Conservation (phyloP, 2,329 filamentous ascomycete genomes). For the Chalara sp. region DNA sequence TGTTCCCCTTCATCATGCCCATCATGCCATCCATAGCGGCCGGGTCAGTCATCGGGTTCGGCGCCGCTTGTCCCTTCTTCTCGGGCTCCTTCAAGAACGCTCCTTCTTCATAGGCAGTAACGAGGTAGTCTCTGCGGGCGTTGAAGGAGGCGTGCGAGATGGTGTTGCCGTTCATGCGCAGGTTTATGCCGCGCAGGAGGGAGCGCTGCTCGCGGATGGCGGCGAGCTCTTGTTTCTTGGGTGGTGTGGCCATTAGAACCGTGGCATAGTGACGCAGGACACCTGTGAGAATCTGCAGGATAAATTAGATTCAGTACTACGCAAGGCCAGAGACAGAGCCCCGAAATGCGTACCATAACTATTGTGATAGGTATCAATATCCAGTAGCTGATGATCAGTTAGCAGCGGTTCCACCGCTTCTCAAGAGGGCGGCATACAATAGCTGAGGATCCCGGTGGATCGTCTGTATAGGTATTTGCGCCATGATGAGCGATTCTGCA, state of each 20-base stretch:
- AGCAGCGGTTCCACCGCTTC: slow-evolving; percentile 16
- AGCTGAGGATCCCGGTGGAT: slow-evolving; percentile 98
- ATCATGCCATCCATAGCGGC: slow-evolving; percentile 99
- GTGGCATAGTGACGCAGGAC: slow-evolving; percentile 94
- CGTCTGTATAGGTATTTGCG: slow-evolving; percentile 80
- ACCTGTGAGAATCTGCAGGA: slow-evolving; percentile 72
- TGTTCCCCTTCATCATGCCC: slow-evolving; percentile 99
- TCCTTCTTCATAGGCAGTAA: slow-evolving; percentile 79
- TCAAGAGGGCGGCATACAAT: slow-evolving; percentile 58
- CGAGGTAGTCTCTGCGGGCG: slow-evolving; percentile 71
- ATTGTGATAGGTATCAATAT: slow-evolving; percentile 95
- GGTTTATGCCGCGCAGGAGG: slow-evolving; percentile 74
- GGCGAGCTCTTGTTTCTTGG: slow-evolving; percentile 72
- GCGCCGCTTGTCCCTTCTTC: slow-evolving; percentile 74
- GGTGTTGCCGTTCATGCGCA: slow-evolving; percentile 75
- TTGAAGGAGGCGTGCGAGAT: slow-evolving; percentile 75
- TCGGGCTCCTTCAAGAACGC: slow-evolving; percentile 87
- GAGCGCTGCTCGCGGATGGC: slow-evolving; percentile 81
- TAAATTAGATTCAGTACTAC: neutral
- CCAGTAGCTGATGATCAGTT: slow-evolving; percentile 69
- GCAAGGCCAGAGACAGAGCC: neutral
- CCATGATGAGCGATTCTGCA: slow-evolving; percentile 51
- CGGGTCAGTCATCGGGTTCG: slow-evolving; percentile 93
- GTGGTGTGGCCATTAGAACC: slow-evolving; percentile 77
- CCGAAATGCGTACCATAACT: slow-evolving; percentile 65